phyloP scores from a whole-genome alignment of 2,329 filamentous ascomycete genomes.

The Orbilia blumenaviensis region DNA sequence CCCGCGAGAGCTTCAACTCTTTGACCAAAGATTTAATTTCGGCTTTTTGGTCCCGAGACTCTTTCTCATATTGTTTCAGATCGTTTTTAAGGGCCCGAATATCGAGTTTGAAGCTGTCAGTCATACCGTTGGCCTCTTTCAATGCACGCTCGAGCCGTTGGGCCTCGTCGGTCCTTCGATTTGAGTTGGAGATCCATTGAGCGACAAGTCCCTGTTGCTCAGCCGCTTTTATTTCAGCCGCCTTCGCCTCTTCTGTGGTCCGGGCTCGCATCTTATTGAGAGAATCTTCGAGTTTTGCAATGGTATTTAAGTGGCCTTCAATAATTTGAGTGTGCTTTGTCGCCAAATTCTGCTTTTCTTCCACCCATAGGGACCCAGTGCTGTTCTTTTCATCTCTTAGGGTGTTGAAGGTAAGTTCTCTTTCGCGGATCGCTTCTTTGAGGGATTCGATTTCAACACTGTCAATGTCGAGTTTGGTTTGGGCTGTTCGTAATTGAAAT shows the following conservation, averaged over 20 bases:
- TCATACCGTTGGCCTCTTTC: conserved; percentile 34
- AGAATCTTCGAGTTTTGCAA: conserved; percentile 42
- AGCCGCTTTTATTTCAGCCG: conserved; percentile 17
- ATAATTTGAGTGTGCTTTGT: conserved; percentile 34
- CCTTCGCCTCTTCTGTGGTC: conserved; percentile 39
- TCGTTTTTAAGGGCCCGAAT: conserved; percentile 37
- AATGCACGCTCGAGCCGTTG: conserved; percentile 37
- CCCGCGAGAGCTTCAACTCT: conserved; percentile 26
- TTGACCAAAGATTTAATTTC: conserved; percentile 38
- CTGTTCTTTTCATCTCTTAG: conserved; percentile 31
- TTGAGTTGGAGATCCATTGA: conserved; percentile 46
- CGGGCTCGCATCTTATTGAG: conserved; percentile 43
- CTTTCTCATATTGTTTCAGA: conserved; percentile 49
- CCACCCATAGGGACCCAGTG: conserved; percentile 9
- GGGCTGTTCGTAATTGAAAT: conserved; percentile 31
- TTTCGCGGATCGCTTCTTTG: conserved; percentile 35
- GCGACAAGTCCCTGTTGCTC: conserved; percentile 40
- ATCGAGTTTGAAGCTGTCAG: conserved; percentile 47
- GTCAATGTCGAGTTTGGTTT: conserved; percentile 46
- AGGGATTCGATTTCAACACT: conserved; percentile 44
- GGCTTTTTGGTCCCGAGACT: conserved; percentile 35
- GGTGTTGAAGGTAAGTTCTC: conserved; percentile 18
- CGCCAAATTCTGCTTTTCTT: conserved; percentile 27
- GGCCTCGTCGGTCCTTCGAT: conserved; percentile 33
- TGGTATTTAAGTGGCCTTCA: conserved; percentile 36